Conservation (phyloP, 2,329 filamentous ascomycete genomes). For the Blastomyces parvus region DNA sequence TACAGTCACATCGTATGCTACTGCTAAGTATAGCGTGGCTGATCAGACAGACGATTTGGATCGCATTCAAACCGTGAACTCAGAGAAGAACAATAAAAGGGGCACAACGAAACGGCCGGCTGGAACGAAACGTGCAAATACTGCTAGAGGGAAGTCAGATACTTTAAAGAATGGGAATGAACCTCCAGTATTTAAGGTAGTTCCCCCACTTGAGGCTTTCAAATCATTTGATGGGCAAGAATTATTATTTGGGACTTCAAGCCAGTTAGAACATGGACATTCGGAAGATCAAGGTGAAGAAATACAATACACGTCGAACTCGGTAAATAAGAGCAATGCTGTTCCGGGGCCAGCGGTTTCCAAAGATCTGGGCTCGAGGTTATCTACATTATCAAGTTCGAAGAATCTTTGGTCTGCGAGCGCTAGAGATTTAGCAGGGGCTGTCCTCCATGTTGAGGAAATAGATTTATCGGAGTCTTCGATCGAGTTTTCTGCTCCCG, state of each 20-base stretch:
- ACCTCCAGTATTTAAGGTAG: slow-evolving; percentile 48
- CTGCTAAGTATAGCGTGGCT: slow-evolving; percentile 52
- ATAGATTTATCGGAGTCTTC: slow-evolving; percentile 48
- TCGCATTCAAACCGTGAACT: slow-evolving; percentile 40
- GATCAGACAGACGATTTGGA: slow-evolving; percentile 27
- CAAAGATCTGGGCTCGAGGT: not conserved
- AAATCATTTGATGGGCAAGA: slow-evolving; percentile 59
- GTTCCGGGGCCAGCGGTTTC: slow-evolving; percentile 10
- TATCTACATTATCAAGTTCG: slow-evolving; percentile 21
- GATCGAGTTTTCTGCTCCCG: slow-evolving; percentile 9
- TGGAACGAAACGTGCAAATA: slow-evolving; percentile 16
- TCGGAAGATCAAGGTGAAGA: slow-evolving; percentile 49
- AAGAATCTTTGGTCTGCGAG: slow-evolving; percentile 60
- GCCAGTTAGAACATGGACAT: slow-evolving; percentile 65
- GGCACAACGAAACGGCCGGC: not conserved
- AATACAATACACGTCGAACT: slow-evolving; percentile 38
- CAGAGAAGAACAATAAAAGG: slow-evolving; percentile 19
- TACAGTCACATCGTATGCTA: slow-evolving; percentile 71
- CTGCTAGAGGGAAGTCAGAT: slow-evolving; percentile 6
- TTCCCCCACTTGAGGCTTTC: slow-evolving; percentile 60
- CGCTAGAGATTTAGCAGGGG: slow-evolving; percentile 56
- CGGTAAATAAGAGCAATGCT: slow-evolving; percentile 28
- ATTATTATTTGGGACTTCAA: slow-evolving; percentile 77
- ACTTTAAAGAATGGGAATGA: slow-evolving; percentile 18
- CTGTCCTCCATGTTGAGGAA: slow-evolving; percentile 53